Base-by-base conservation (phyloP, 257 asterid species). In the Plantago ovata region DNA sequence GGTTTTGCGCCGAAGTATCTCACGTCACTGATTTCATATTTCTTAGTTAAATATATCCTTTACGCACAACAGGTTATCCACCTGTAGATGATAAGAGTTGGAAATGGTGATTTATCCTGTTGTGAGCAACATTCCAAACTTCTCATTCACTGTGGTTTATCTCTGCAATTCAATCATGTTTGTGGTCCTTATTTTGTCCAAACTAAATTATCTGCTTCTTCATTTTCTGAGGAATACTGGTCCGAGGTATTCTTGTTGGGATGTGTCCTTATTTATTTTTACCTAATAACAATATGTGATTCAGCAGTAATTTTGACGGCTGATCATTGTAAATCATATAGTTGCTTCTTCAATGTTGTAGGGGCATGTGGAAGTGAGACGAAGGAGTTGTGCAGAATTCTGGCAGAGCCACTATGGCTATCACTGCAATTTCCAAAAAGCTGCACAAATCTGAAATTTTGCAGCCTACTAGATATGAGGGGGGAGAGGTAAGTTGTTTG, bases 91-190 rank as follows among this genome's bases (percentile, higher is more conserved):
- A 56, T 16, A 55, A 36, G 58, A 61, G 56, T 69, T 58, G 80
- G 78, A 70, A 77, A 74, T 74, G 80, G 56, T 46, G 71, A 46
- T 64, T 70, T 67, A 74, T 74, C 77, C 23, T 51, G 39, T 72
- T 63, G 44, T 38, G 68, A 32, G 56, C 65, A 60, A 68, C 65
- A 57, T 56, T 67, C 75, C 75, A 75, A 68, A 59, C 53, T 33
- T 64, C 64, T 56, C 67, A 58, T 50, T 67, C 66, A 50, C 40
- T 46, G 33, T 54, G 41, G 62, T 53, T 23, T 8, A 33, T 28
- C n/a, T 41, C 24, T 41, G 49, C 44, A 16, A 23, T 22, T 44
- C 44, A 23, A 33, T 48, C 58, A 53, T 55, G 56, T 53, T 28
- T 38, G 49, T 49, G 49, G 58, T 53, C 63, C 59, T 46, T 32